phyloP scores from a whole-genome alignment of 1,139 yeast species.

The Hansenula sp. region DNA sequence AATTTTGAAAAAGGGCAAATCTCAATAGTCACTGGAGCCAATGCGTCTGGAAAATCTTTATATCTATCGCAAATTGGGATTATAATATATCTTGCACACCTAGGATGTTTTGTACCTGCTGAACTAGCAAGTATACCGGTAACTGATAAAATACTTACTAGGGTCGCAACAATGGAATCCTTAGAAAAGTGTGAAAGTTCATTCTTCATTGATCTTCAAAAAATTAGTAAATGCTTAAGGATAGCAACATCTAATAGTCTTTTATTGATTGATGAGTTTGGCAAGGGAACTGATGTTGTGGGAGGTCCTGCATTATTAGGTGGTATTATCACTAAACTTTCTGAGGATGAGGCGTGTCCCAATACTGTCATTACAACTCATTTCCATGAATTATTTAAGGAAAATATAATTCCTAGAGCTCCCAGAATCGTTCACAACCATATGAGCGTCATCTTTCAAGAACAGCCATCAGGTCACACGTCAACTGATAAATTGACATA shows the following conservation, averaged over 20 bases:
- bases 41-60: slow-evolving; percentile 49
- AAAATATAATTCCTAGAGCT: slow-evolving; percentile 16
- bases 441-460: slow-evolving; percentile 25
- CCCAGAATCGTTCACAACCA: slow-evolving; percentile 21
- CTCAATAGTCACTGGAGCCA: slow-evolving; percentile 43
- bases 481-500: slow-evolving; percentile 25
- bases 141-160: slow-evolving; percentile 38
- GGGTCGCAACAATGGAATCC: slow-evolving; percentile 39
- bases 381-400: slow-evolving; percentile 35
- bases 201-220: slow-evolving; percentile 40
- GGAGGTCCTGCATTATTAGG: slow-evolving; percentile 45
- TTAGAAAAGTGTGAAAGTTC: slow-evolving; percentile 39
- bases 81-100: slow-evolving; percentile 39
- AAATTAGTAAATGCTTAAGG: slow-evolving; percentile 36
- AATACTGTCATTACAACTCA: slow-evolving; percentile 38
- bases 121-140: slow-evolving; percentile 36
- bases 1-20: slow-evolving; percentile 22
- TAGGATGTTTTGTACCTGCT: slow-evolving; percentile 48
- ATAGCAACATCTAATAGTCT: slow-evolving; percentile 34
- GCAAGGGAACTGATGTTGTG: slow-evolving; percentile 42
- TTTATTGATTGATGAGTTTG: slow-evolving; percentile 45
- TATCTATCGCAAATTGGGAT: slow-evolving; percentile 40
- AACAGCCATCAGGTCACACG: slow-evolving; percentile 1
- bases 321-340: slow-evolving; percentile 28
- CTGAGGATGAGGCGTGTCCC: slow-evolving; percentile 22